Percentiles rank a stretch among this genome's conserved stretches.
These are phyloP conservation scores for Aspergillus carbonarius DNA, from an alignment of 2,329 filamentous ascomycete species.

Conservation along the genomic window DNA sequence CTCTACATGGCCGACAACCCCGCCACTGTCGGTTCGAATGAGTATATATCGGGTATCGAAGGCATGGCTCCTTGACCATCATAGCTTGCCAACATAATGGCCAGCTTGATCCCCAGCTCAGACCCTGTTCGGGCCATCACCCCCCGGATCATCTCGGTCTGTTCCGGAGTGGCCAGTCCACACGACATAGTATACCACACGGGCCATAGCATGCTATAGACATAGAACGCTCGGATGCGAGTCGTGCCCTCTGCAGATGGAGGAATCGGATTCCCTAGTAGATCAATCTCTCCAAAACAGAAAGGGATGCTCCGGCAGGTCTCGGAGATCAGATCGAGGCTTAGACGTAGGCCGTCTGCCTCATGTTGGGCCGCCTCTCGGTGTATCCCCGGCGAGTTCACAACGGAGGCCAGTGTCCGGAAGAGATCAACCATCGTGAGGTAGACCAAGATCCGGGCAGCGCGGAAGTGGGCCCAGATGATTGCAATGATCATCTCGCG, in stretches of 20 bases:
- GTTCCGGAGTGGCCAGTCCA: constrained; percentile 32
- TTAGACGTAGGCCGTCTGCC: constrained; percentile 18
- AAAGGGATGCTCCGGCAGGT: constrained; percentile 38
- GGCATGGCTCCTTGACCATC: neutral
- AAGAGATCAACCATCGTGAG: constrained; percentile 29
- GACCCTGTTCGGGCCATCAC: constrained; percentile 31
- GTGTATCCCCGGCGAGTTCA: constrained; percentile 8
- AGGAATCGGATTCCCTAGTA: constrained; percentile 26
- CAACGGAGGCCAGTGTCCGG: constrained; percentile 16
- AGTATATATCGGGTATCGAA: neutral
- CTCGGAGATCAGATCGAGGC: constrained; percentile 36
- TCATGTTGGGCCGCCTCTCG: constrained; percentile 5
- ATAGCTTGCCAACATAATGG: constrained; percentile 27
- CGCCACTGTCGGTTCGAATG: neutral
- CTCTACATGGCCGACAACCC: neutral
- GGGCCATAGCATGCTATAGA: constrained; percentile 37
- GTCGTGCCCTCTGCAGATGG: constrained; percentile 15
- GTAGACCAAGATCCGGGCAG: constrained; percentile 35
- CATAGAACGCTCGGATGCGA: constrained; percentile 32
- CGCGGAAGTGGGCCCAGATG: constrained; percentile 40
- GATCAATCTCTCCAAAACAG: constrained; percentile 33
- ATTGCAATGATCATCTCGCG: constrained; percentile 27
- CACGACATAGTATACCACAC: constrained; percentile 38
- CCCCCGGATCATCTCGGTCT: constrained; percentile 28
- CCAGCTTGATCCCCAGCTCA: constrained; percentile 36